phyloP scores from a whole-genome alignment of 1,284 basidiomycete species.

The Cutaneotrichosporon dermatis region DNA sequence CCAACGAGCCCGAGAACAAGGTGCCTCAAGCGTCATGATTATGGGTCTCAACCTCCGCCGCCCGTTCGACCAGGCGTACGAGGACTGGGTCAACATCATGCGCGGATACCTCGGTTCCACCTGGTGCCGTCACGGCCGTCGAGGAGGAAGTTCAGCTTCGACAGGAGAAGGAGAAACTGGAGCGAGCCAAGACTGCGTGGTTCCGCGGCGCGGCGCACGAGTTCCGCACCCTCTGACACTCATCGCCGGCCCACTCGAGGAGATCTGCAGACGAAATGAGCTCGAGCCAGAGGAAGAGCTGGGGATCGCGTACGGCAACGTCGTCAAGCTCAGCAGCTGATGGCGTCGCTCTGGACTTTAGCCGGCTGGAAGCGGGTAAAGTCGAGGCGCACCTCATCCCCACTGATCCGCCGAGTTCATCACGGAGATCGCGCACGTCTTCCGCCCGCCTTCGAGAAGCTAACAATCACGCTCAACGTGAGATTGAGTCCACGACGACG shows the following conservation, averaged over 20 bases:
- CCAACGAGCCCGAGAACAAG: not conserved
- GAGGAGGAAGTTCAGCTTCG: slow-evolving; percentile 42
- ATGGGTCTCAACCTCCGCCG: slow-evolving; percentile 47
- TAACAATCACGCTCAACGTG: not conserved
- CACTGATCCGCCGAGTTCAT: slow-evolving; percentile 36
- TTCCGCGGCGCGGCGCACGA: slow-evolving; percentile 49
- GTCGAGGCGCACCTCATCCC: slow-evolving; percentile 43
- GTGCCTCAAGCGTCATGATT: slow-evolving; percentile 46
- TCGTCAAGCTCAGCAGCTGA: slow-evolving; percentile 38
- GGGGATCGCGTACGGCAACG: slow-evolving; percentile 39
- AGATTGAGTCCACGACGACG: slow-evolving; percentile 15
- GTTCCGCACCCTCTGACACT: slow-evolving; percentile 44
- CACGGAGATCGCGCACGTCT: slow-evolving; percentile 44
- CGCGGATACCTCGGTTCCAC: slow-evolving; percentile 36
- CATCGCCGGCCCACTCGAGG: slow-evolving; percentile 37
- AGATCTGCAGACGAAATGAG: slow-evolving; percentile 24
- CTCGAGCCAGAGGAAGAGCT: slow-evolving; percentile 26
- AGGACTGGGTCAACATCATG: slow-evolving; percentile 36
- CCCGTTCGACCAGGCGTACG: slow-evolving; percentile 42
- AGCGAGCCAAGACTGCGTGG: slow-evolving; percentile 46
- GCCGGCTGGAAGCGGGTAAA: slow-evolving; percentile 41
- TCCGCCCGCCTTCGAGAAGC: slow-evolving; percentile 39
- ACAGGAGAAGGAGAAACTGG: slow-evolving; percentile 45
- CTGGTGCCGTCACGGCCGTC: slow-evolving; percentile 37
- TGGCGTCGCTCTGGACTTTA: slow-evolving; percentile 47